These are phyloP conservation scores for Agrocybe pediades DNA, from an alignment of 768 basidiomycete genomes.

Conservation along the genomic window DNA sequence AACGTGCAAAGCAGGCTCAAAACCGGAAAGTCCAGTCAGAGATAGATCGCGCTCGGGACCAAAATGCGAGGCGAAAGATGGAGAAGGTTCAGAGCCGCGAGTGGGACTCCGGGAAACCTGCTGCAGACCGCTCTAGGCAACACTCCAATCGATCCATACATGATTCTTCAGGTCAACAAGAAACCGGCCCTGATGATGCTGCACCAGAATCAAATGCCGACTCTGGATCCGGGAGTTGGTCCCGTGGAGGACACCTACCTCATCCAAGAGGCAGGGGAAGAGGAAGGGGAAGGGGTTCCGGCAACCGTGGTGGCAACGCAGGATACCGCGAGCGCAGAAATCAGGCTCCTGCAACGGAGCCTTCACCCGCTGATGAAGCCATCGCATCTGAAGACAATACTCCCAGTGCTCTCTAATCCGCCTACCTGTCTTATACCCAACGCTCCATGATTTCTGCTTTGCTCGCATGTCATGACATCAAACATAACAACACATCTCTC, in stretches of 20 bases:
- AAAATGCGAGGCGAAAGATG: constrained; percentile 80
- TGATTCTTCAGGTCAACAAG: constrained; percentile 1
- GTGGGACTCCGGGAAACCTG: constrained; percentile 80
- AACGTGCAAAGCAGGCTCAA: constrained; percentile 57
- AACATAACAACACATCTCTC: not conserved
- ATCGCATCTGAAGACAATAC: not conserved
- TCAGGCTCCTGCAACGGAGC: not conserved
- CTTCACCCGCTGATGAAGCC: not conserved
- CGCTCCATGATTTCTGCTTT: not conserved
- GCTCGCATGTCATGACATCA: not conserved
- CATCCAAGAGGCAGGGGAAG: constrained; percentile 13
- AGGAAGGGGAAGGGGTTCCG: constrained; percentile 16
- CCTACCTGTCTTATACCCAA: not conserved
- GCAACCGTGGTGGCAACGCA: constrained; percentile 13
- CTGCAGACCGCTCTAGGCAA: constrained; percentile 10
- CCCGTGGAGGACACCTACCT: constrained; percentile 17
- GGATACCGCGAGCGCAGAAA: not conserved
- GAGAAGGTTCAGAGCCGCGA: constrained; percentile 78
- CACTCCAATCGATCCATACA: constrained; percentile 5
- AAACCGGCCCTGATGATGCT: not conserved
- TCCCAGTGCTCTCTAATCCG: not conserved
- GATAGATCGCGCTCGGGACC: constrained; percentile 70
- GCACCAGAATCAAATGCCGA: constrained; percentile 8
- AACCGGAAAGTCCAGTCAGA: constrained; percentile 68
- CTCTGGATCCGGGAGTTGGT: constrained; percentile 7